Conservation (phyloP, 176 grass and related monocot species). For the Bonia amplexicaulis region DNA sequence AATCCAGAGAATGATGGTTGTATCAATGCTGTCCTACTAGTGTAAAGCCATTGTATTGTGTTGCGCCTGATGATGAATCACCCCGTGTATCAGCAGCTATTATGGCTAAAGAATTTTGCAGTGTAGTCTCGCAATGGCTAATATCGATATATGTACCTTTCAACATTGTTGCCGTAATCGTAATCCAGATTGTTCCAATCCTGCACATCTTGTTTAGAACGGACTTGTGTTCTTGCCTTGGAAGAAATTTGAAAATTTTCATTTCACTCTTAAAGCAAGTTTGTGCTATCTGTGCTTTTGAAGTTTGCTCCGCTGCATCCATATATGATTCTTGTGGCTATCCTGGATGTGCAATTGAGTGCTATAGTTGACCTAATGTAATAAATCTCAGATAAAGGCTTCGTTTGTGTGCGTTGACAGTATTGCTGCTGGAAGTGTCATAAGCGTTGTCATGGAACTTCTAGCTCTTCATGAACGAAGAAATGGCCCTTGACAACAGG, state of each 20-base stretch:
- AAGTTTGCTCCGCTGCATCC: neutral
- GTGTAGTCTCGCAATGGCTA: neutral
- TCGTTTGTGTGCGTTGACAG: neutral
- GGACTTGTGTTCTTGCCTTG: neutral
- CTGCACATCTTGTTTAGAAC: neutral
- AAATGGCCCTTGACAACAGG: neutral
- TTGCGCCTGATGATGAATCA: neutral
- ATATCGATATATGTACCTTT: neutral
- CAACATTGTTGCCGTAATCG: neutral
- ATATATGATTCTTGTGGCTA: neutral
- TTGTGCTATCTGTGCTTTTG: neutral
- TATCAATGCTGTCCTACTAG: slow-evolving; percentile 69
- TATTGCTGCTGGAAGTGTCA: neutral
- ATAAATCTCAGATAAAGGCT: neutral
- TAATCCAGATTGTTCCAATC: neutral
- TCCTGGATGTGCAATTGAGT: neutral
- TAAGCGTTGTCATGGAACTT: neutral
- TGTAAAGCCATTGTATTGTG: slow-evolving; percentile 19
- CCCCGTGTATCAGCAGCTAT: neutral
- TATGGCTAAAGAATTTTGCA: neutral
- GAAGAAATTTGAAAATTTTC: neutral
- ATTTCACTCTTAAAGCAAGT: neutral
- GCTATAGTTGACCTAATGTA: neutral
- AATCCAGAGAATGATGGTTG: slow-evolving; percentile 90
- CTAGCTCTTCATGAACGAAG: neutral